Percentiles rank a stretch among this genome's conserved stretches.
Conservation (phyloP, 352 stramenopile genomes). For the Detonula confervacea region DNA sequence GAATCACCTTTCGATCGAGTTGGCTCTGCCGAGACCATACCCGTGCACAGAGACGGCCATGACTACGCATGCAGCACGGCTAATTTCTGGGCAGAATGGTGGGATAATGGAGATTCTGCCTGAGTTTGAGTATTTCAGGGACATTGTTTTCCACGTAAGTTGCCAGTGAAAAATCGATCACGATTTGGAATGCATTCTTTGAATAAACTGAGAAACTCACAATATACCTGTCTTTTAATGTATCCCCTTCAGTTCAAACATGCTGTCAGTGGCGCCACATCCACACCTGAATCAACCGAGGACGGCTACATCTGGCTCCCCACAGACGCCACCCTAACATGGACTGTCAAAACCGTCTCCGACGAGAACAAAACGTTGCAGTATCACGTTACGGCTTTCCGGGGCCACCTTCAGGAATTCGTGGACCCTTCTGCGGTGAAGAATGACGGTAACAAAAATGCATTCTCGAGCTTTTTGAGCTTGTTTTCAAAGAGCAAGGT, state of each 20-base stretch:
- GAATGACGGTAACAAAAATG: constrained; percentile 64
- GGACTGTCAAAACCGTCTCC: constrained; percentile 71
- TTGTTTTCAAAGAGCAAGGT: constrained; percentile 82
- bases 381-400: constrained; percentile 85
- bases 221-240: too few relatives aligned
- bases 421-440: constrained; percentile 69
- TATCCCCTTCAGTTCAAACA: constrained; percentile 88
- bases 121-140: constrained; percentile 91
- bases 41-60: constrained; percentile 67
- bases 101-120: constrained; percentile 89
- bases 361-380: constrained; percentile 79
- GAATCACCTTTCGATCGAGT: constrained; percentile 83
- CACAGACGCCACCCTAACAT: constrained; percentile 85
- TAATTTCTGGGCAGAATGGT: constrained; percentile 86
- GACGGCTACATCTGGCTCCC: constrained; percentile 84
- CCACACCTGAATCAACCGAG: constrained; percentile 58
- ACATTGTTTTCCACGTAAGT: too few relatives aligned
- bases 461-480: constrained; percentile 83
- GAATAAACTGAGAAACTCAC: too few relatives aligned
- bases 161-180: too few relatives aligned
- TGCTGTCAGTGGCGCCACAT: constrained; percentile 77
- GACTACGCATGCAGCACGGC: constrained; percentile 71
- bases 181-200: too few relatives aligned
- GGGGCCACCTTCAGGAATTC: constrained; percentile 80
- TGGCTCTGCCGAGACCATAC: constrained; percentile 77